A percentile compares a stretch with the other conserved stretches of the same genome.
Conservation (phyloP, 345 rosid genomes). For the Sonneratia alba region DNA sequence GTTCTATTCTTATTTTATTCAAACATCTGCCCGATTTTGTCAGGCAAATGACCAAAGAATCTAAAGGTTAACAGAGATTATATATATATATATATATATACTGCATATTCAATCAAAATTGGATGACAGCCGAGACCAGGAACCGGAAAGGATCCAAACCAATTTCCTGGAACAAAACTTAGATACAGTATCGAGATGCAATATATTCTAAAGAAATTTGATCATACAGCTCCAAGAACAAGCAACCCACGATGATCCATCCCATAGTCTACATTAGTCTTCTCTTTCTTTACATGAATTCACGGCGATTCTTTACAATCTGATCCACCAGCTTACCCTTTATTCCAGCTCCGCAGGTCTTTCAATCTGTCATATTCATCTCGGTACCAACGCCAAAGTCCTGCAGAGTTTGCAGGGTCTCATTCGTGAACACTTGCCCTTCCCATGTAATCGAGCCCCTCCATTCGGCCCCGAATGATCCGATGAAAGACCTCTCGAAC, state of each 20-base stretch:
- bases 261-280: conserved; percentile 1
- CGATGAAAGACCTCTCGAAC: conserved; percentile 75
- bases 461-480: conserved; percentile 73
- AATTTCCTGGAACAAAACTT: background rate
- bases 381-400: background rate
- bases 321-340: background rate
- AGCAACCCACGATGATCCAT: background rate
- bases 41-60: background rate
- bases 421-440: conserved; percentile 27
- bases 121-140: background rate
- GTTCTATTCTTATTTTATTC: background rate
- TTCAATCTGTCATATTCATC: background rate
- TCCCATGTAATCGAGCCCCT: conserved; percentile 56
- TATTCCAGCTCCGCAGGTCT: no score
- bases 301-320: background rate
- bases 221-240: background rate
- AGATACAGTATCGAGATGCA: background rate
- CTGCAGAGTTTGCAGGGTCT: background rate
- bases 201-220: background rate
- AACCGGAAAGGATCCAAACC: background rate
- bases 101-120: conserved; percentile 4
- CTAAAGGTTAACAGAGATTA: background rate
- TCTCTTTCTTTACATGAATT: background rate
- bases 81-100: no score
- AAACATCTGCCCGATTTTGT: background rate